Evolutionary conservation across 495 filamentous ascomycete genomes (phyloP).

Genomic region (Penicillium fimorum): DNA sequence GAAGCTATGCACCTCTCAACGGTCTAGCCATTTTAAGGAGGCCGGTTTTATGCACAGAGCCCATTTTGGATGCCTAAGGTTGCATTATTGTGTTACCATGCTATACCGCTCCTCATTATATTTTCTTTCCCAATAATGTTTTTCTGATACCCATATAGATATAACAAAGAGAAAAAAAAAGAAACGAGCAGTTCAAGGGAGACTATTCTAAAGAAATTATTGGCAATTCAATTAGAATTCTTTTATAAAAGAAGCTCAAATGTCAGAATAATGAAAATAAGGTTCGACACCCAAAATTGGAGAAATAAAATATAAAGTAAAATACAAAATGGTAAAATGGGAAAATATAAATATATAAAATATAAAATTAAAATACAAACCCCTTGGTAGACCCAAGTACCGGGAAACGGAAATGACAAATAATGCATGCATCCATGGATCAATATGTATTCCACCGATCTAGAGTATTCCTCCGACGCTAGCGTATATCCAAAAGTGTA

Average conservation of each 20-base stretch:
- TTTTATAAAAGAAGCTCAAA: neutral
- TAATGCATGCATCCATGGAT: neutral
- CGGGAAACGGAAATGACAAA: conserved; percentile 13
- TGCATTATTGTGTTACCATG: neutral
- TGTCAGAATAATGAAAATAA: neutral
- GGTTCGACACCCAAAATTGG: neutral
- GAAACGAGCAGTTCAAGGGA: neutral
- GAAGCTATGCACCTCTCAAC: neutral
- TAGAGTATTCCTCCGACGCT: conserved; percentile 7
- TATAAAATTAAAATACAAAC: neutral
- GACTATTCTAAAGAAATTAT: no score
- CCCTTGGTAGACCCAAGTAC: conserved; percentile 10
- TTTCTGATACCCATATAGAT: neutral
- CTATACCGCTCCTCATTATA: neutral
- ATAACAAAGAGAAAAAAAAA: neutral
- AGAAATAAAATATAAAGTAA: neutral
- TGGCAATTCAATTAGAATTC: no score
- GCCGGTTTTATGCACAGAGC: neutral
- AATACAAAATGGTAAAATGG: neutral
- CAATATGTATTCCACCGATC: neutral
- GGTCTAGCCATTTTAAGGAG: neutral
- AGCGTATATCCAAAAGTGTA: neutral
- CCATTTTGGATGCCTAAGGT: neutral
- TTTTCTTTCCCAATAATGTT: neutral
- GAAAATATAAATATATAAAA: neutral